Conservation (phyloP, 306 rosid species). For the Glycine tomentella region DNA sequence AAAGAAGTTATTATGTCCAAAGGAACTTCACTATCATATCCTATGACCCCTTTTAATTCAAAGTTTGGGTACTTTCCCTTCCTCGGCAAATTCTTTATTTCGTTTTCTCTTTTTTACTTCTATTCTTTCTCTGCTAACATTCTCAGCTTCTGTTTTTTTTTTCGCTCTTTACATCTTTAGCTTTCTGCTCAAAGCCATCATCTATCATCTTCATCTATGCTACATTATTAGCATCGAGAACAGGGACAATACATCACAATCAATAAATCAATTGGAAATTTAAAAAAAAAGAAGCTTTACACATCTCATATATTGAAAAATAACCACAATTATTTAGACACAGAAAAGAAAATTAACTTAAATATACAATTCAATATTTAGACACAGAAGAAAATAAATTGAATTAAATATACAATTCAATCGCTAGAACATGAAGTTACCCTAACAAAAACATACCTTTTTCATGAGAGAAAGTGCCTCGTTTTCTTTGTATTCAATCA, state of each 20-base stretch:
- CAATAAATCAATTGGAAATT: not conserved
- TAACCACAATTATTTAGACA: too few relatives aligned
- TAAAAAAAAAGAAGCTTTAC: too few relatives aligned
- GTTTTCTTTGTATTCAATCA: slow-evolving; percentile 72
- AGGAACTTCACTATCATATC: too few relatives aligned
- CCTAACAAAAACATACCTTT: slow-evolving; percentile 54
- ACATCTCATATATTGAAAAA: not conserved
- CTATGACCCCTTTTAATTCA: too few relatives aligned
- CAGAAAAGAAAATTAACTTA: not conserved
- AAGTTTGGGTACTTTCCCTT: slow-evolving; percentile 2
- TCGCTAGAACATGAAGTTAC: not conserved
- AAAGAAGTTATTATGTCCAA: too few relatives aligned
- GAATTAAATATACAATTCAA: too few relatives aligned
- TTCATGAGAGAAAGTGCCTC: slow-evolving; percentile 71
- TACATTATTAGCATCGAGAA: slow-evolving; percentile 76
- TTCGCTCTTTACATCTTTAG: slow-evolving; percentile 57
- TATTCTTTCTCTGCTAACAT: slow-evolving; percentile 66
- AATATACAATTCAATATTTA: slow-evolving; percentile 1
- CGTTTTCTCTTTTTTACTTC: slow-evolving; percentile 60
- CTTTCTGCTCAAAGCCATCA: slow-evolving; percentile 83
- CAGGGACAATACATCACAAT: slow-evolving; percentile 53
- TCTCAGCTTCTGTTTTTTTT: slow-evolving; percentile 67
- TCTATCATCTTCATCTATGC: slow-evolving; percentile 85
- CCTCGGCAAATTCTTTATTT: slow-evolving; percentile 45
- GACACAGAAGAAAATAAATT: too few relatives aligned